These are phyloP conservation scores for Teunomyces pallodes DNA, from an alignment of 805 yeast genomes.

Conservation along the genomic window DNA sequence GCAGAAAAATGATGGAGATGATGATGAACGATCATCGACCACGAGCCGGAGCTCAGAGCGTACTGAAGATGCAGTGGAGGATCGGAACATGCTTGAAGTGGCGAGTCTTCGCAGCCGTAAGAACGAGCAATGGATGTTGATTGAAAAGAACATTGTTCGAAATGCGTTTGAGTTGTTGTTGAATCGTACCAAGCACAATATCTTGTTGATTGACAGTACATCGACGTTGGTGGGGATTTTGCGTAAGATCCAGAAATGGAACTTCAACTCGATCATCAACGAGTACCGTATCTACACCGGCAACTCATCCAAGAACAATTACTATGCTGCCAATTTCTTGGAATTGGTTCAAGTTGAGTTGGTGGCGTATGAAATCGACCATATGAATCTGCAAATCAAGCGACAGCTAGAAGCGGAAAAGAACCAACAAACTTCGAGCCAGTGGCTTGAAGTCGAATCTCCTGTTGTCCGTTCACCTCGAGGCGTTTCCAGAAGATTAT, in stretches of 20 bases:
- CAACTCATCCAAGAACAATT: conserved; percentile 68
- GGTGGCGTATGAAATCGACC: conserved; percentile 39
- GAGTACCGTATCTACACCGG: conserved; percentile 74
- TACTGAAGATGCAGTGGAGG: neutral
- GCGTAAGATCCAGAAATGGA: conserved; percentile 86
- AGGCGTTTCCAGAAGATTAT: neutral
- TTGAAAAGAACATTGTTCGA: conserved; percentile 62
- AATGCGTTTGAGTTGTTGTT: conserved; percentile 65
- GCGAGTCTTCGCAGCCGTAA: conserved; percentile 21
- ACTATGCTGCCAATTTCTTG: conserved; percentile 76
- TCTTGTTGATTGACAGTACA: conserved; percentile 75
- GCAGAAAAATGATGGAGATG: conserved; percentile 16
- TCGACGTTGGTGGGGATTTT: conserved; percentile 78
- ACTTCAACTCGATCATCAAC: conserved; percentile 74
- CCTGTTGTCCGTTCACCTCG: neutral
- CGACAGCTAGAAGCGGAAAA: conserved; percentile 9
- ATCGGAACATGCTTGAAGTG: conserved; percentile 18
- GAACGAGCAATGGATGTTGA: conserved; percentile 71
- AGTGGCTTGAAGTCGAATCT: neutral
- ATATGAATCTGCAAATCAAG: conserved; percentile 20
- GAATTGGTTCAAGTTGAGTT: conserved; percentile 66
- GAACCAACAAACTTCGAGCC: neutral
- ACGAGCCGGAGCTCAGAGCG: conserved; percentile 7
- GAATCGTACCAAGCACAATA: conserved; percentile 61
- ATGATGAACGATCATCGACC: conserved; percentile 7